Conservation (phyloP, 345 rosid species). For the Lumnitzera racemosa region DNA sequence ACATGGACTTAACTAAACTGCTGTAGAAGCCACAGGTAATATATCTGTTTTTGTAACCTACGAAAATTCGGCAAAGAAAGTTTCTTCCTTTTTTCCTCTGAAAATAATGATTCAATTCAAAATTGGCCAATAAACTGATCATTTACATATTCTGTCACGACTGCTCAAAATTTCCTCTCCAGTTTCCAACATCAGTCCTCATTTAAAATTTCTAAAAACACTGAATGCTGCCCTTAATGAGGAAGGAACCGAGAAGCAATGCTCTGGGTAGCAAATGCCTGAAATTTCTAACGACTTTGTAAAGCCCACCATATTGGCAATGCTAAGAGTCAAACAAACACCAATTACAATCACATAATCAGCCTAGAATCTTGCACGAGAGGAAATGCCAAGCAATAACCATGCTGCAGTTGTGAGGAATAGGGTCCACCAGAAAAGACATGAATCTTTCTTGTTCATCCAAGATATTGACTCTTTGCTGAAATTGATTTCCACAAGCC, state of each 20-base stretch:
- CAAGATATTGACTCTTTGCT: constrained; percentile 50
- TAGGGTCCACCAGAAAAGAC: constrained; percentile 87
- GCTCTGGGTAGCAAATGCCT: constrained; percentile 71
- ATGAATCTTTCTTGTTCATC: constrained; percentile 72
- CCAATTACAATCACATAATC: constrained; percentile 72
- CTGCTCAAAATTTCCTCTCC: constrained; percentile 5
- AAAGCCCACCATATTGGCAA: constrained; percentile 80
- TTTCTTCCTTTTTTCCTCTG: not conserved
- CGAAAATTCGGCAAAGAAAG: constrained; percentile 8
- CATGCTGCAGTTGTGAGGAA: constrained; percentile 49
- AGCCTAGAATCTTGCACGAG: constrained; percentile 63
- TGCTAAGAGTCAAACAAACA: constrained; percentile 62
- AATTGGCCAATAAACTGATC: constrained; percentile 3
- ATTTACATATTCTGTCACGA: constrained; percentile 16
- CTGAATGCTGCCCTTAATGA: constrained; percentile 86
- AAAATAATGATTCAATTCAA: constrained; percentile 10
- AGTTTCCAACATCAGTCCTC: not conserved
- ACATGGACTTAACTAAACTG: no score
- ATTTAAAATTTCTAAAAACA: constrained; percentile 34
- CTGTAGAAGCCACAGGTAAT: no score
- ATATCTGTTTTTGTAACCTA: constrained; percentile 5
- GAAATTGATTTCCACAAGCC: no score
- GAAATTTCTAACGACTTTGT: constrained; percentile 39
- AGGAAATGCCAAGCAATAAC: constrained; percentile 66
- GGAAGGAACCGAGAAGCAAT: constrained; percentile 72